Evolutionary conservation across 202 grass and related monocot species (phyloP), one percentile per base, ranked within the genome.

Genomic region (Setaria italica): DNA sequence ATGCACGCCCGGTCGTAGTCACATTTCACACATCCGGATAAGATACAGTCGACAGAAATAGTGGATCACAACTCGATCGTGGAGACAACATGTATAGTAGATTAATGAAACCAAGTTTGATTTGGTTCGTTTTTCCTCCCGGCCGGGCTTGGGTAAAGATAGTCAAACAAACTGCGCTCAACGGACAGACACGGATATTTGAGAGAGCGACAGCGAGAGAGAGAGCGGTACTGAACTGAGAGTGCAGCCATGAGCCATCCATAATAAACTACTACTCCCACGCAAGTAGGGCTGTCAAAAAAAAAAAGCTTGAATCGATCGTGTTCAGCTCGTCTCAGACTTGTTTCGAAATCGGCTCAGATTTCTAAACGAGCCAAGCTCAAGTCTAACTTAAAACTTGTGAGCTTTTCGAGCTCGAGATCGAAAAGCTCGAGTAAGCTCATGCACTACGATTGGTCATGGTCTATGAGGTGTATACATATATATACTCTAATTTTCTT

Each of bases 121-220:
- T 76, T 30, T 50, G 17, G 32, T 59, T 35, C 34, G 4, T 25
- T 62, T 47, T 2, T 76, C 35, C 25, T 62, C 11, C n/a, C 11
- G 3, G 21, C 9, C 25, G 3, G 10, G 11, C 11, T 32, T 46
- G 4, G 7, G 9, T 11, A 21, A n/a, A 21, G n/a, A 25, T 1
- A 30, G 80, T 78, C 65, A 84, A 66, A 88, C 37, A 65, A 20
- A 58, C 51, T 25, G 37, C 19, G 37, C 37, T 48, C 74, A 16
- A n/a, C 72, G 25, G n/a, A 33, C 13, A 69, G 62, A 48, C 19
- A 80, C 0, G 53, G 50, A 70, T 45, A 85, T 19, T 41, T 41
- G 39, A 41, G 39, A 6, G 39, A 41, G 35, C 17, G 48, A 57
- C 53, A 33, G 13, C 16, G 77, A 46, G 11, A 60, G 15, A 25